Conservation (phyloP, 768 basidiomycete genomes). For the Macrolepiota fuliginosa region DNA sequence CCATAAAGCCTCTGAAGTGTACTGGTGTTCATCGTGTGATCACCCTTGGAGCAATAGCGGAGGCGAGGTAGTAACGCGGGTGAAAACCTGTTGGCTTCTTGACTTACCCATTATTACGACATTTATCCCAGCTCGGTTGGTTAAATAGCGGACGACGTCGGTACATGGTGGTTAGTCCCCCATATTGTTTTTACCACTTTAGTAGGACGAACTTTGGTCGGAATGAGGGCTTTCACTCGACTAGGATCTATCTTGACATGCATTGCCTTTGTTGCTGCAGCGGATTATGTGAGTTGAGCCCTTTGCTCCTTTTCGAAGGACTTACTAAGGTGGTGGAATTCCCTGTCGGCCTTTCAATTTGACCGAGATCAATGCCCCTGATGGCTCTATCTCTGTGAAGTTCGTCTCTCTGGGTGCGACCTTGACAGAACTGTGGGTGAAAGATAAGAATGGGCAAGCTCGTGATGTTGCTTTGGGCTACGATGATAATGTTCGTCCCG, state of each 20-base stretch:
- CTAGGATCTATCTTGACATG: not conserved
- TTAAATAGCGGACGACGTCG: not conserved
- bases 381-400: constrained; percentile 55
- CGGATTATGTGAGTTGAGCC: not conserved
- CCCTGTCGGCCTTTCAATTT: constrained; percentile 43
- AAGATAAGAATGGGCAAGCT: constrained; percentile 44
- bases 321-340: not conserved
- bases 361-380: constrained; percentile 45
- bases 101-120: not conserved
- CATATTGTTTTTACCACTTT: not conserved
- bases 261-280: not conserved
- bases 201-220: not conserved
- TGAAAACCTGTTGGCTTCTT: not conserved
- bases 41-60: not conserved
- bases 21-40: not conserved
- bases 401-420: constrained; percentile 59
- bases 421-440: constrained; percentile 53
- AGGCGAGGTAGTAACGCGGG: not conserved
- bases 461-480: constrained; percentile 59
- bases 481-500: constrained; percentile 44
- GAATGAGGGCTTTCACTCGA: constrained; percentile 2
- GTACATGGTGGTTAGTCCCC: not conserved
- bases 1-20: not conserved
- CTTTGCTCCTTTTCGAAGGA: not conserved
- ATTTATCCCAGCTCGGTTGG: not conserved